These are phyloP conservation scores for Hymenochaete sp. DNA, from an alignment of 1,284 basidiomycete genomes.

Conservation along the genomic window DNA sequence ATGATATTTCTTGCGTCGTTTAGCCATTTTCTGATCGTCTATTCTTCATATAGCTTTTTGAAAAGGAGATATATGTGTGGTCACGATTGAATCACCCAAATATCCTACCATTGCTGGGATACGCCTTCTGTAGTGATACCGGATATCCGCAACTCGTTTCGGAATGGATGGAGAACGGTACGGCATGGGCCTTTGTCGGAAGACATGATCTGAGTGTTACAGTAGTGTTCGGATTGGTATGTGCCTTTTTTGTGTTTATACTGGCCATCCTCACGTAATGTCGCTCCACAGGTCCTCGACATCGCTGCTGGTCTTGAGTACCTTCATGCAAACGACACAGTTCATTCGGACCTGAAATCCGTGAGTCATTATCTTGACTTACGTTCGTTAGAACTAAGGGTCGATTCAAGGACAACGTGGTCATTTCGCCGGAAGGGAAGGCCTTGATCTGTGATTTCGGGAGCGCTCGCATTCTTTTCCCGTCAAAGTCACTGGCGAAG, in stretches of 20 bases:
- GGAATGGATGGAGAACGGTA: constrained; percentile 18
- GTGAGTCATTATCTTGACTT: constrained; percentile 1
- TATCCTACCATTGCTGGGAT: constrained; percentile 7
- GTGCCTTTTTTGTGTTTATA: too few relatives aligned
- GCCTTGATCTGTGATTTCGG: constrained; percentile 11
- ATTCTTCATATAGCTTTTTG: not conserved
- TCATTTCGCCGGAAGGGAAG: not conserved
- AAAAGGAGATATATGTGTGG: constrained; percentile 1
- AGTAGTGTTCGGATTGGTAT: too few relatives aligned
- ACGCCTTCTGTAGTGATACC: not conserved
- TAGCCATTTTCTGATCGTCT: too few relatives aligned
- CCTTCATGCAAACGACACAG: not conserved
- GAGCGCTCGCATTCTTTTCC: not conserved
- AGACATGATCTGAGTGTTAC: too few relatives aligned
- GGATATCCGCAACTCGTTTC: constrained; percentile 12
- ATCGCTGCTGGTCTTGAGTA: constrained; percentile 5
- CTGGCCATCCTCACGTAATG: too few relatives aligned
- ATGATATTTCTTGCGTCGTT: too few relatives aligned
- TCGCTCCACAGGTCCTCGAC: constrained; percentile 3
- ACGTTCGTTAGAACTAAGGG: not conserved
- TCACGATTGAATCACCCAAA: constrained; percentile 2
- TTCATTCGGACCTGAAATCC: constrained; percentile 7
- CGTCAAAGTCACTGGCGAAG: not conserved
- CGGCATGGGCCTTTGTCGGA: too few relatives aligned
- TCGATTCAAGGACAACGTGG: constrained; percentile 6